Conservation (phyloP, 139 green algal genomes). For the Volvox reticuliferus region DNA sequence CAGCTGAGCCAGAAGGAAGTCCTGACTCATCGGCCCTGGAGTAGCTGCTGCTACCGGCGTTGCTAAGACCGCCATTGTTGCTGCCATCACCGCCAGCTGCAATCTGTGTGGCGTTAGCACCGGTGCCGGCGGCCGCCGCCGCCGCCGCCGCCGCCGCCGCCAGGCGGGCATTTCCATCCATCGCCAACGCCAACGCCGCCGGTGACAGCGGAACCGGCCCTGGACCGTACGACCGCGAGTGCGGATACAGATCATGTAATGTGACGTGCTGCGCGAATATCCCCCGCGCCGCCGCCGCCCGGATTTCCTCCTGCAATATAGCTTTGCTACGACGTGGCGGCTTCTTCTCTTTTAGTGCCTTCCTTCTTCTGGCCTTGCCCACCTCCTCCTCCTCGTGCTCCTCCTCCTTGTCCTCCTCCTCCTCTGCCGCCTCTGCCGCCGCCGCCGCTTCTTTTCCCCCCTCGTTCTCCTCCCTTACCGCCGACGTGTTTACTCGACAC, state of each 20-base stretch:
- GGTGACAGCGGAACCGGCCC: conserved; percentile 16
- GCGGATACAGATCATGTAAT: conserved; percentile 23
- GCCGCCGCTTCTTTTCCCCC: not conserved
- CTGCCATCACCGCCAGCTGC: not conserved
- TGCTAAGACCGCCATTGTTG: not conserved
- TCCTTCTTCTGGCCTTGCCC: not conserved
- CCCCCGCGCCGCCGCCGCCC: not conserved
- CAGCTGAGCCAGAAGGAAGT: no score
- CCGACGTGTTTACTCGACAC: no score
- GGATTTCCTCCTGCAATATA: not conserved
- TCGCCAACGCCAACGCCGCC: conserved; percentile 35
- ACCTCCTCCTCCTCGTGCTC: not conserved
- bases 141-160: not conserved
- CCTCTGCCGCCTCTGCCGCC: not conserved
- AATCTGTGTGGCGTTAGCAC: not conserved
- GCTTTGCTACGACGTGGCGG: conserved; percentile 14
- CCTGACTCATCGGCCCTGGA: not conserved
- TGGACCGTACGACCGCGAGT: conserved; percentile 13
- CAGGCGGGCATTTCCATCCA: conserved; percentile 2
- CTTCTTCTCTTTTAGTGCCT: not conserved
- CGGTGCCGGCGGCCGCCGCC: not conserved
- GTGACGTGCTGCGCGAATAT: not conserved
- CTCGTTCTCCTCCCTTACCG: no score
- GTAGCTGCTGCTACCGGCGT: not conserved
- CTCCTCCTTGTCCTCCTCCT: not conserved